Base-by-base conservation (phyloP, 2,329 filamentous ascomycete genomes). In the Xylariaceae sp. region DNA sequence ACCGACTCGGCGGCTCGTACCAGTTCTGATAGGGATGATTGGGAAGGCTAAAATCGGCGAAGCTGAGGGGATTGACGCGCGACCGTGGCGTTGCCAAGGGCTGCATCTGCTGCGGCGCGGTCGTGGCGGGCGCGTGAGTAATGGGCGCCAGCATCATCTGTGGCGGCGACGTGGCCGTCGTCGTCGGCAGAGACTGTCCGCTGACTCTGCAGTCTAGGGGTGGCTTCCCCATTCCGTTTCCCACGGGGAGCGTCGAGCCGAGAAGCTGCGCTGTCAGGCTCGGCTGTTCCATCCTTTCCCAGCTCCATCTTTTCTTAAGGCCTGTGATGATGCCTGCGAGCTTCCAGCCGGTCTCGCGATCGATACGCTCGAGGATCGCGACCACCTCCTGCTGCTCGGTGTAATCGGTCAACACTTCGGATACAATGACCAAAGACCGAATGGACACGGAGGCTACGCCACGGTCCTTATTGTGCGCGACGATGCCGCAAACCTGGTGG, bases 401-500 rank as follows among this genome's bases (percentile, higher is more conserved):
- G 3, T 80, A 79, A 46, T 85, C 79, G 0, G 81, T 83, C 3
- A 97, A 77, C 44, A 86, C 86, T 63, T 89, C 84, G 6, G 88
- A 88, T 2, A 90, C 90, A 50, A 94, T 87, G 32, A 87, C 85
- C 6, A 97, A 78, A 27, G 88, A 91, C 8, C 89, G 87, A 32
- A 94, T 83, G 2, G 90, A 90, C 8, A 96, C 86, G 43, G 84
- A 88, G 8, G 88, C 85, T 26, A 96, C 85, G 23, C 89, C 90
- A 21, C 84, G 81, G 67, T 96, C 91, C 64, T 92, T 89, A 45
- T 88, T 85, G 67, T 96, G 91, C 2, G 91, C 89, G 20, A 90
- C 86, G 57, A 97, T 95, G 11, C 93, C 93, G 67, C 92, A 97
- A 20, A 96, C 87, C 68, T 92, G 87, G 61, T 89, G 87, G 0